Evolutionary conservation across 1,284 basidiomycete species (phyloP), one percentile per base, ranked within the genome.

Genomic region (Pterulicium gracile): DNA sequence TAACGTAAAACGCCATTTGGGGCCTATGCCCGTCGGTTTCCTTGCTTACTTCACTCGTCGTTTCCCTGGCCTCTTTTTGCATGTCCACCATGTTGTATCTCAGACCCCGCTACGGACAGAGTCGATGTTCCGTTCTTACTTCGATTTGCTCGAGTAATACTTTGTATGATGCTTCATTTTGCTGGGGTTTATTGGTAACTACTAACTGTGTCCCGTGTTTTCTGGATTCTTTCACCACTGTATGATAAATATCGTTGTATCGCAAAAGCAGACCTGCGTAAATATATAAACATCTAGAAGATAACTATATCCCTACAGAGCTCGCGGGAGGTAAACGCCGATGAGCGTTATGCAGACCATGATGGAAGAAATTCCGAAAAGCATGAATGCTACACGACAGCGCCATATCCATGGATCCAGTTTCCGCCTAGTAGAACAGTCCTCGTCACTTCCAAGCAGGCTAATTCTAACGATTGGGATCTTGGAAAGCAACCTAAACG

Each of bases 1-100:
- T 47, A 81, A 84, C 50, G 86, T 93, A 35, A 92, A 91, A 61
- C 77, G 84, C 47, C 81, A 88, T 60, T 71, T 97, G 12, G 94
- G 94, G 4, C 69, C 84, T 3, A 81, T 98, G 70, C 95, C 96
- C 0, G 84, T 88, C 51, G 94, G 94, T 10, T 98, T 92, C 69
- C 65, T 98, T 47, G 67, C 73, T 3, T 98, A 98, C 65, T 98
- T 98, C 61, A 96, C 92, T 1, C 72, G 78, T 35, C 80, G 92
- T n/a, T 98, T 88, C 66, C 95, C 95, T 3, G 69, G 67, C 27
- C 73, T 98, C 15, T 93, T 98, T 71, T 67, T 97, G 51, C 94
- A 98, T 61, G 93, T 98, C 27, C 85, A 97, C 58, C 62, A 70
- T 19, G 89, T 93, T 52, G 73, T 98, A 48, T 70, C 73, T 5